phyloP scores from a whole-genome alignment of 2,329 filamentous ascomycete genomes.

The Ceratocystis variospora region DNA sequence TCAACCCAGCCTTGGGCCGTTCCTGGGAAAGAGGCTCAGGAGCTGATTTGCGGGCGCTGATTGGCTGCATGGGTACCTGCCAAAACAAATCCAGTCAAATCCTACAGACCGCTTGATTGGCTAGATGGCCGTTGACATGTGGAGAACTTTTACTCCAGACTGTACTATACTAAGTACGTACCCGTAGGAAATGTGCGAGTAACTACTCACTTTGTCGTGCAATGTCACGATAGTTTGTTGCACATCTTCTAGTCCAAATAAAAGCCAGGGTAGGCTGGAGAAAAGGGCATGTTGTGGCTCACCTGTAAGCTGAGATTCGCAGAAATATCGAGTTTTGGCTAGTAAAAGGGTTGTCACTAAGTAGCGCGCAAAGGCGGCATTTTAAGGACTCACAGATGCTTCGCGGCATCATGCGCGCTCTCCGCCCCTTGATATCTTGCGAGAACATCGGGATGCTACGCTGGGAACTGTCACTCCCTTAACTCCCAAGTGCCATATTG shows the following conservation, averaged over 20 bases:
- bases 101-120: not conserved
- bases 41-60: slow-evolving; percentile 12
- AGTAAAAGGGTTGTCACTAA: too few species aligned
- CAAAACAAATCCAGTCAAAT: slow-evolving; percentile 5
- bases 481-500: slow-evolving; percentile 49
- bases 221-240: too few species aligned
- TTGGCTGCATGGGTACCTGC: slow-evolving; percentile 14
- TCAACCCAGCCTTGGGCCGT: not conserved
- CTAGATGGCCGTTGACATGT: not conserved
- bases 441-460: slow-evolving; percentile 46
- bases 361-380: too few species aligned
- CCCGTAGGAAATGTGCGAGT: too few species aligned
- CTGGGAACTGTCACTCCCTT: slow-evolving; percentile 43
- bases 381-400: slow-evolving; percentile 42
- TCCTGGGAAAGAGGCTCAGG: not conserved
- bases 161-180: too few species aligned
- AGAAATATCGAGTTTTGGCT: too few species aligned
- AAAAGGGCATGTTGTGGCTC: slow-evolving; percentile 53
- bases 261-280: slow-evolving; percentile 35
- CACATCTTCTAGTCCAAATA: not conserved
- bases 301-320: slow-evolving; percentile 27
- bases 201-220: too few species aligned
- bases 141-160: not conserved
- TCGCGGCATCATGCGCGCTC: slow-evolving; percentile 41
- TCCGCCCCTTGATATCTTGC: slow-evolving; percentile 35